Base-by-base conservation (phyloP, 1,284 basidiomycete genomes). In the Cutaneotrichosporon sp. region DNA sequence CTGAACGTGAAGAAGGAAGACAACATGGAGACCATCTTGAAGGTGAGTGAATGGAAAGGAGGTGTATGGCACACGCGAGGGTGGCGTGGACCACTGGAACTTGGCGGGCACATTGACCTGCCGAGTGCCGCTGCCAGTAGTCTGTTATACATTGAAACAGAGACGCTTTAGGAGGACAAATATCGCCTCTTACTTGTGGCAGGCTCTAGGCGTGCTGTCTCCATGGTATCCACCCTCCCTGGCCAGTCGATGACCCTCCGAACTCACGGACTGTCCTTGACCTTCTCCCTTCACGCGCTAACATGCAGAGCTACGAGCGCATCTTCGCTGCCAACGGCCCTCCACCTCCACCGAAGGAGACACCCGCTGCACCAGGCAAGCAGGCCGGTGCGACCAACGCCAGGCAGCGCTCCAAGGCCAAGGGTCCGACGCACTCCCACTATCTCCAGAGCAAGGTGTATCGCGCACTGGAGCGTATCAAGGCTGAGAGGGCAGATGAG, bases 371-470 rank as follows among this genome's bases (percentile, higher is more conserved):
- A 32, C 45, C 61, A 10, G n/a, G 53, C 46, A 39, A 26, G 7
- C 27, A 32, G 35, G 29, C 35, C 6, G 24, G 22, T 37, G 44
- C 46, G n/a, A 19, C 37, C 32, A 48, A 35, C 45, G 49, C 45
- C 27, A 33, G 49, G 20, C 39, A 46, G 34, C 41, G 50, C 29
- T n/a, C 44, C 27, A 57, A 51, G 51, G 32, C 55, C 20, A 68
- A 68, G 61, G 61, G 59, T 17, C 62, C 67, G 19, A 66, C 68
- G 46, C 67, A 90, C 72, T 90, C 88, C 31, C 88, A 91, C 74
- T 98, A 98, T 76, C 80, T 98, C 24, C 93, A 97, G 72, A 93
- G 90, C 52, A 99, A 99, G 78, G 88, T 99, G 19, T 85, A 92
- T 42, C 84, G 94, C 44, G 94, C 96, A 19, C 82, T 86, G 54